Percentiles rank a stretch among this genome's conserved stretches.
These are phyloP conservation scores for Zizania latifolia DNA, from an alignment of 176 grass and related monocot species.

Conservation along the genomic window DNA sequence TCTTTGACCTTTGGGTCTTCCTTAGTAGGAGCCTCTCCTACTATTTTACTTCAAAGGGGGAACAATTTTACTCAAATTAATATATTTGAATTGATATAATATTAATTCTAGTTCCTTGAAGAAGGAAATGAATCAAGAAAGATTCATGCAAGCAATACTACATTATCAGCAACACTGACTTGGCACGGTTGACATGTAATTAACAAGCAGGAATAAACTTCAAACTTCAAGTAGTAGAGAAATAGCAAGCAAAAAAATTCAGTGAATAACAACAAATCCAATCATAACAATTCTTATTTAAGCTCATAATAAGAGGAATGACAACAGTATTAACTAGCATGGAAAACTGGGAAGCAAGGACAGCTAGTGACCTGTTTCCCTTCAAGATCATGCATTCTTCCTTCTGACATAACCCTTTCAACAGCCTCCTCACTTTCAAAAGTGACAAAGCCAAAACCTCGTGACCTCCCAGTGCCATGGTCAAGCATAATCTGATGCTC, in stretches of 20 bases:
- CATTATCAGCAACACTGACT: background rate
- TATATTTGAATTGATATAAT: background rate
- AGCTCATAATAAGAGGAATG: slow-evolving; percentile 12
- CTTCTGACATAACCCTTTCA: slow-evolving; percentile 80
- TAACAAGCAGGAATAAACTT: background rate
- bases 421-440: slow-evolving; percentile 89
- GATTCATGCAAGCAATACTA: background rate
- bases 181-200: background rate
- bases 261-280: background rate
- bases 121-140: background rate
- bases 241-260: background rate
- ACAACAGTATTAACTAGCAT: slow-evolving; percentile 1
- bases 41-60: no score
- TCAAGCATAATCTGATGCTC: slow-evolving; percentile 98
- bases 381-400: slow-evolving; percentile 90
- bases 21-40: no score
- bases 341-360: background rate
- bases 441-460: slow-evolving; percentile 97
- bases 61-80: no score
- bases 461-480: slow-evolving; percentile 83
- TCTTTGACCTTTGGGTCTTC: no score
- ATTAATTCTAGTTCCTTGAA: background rate
- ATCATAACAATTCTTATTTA: background rate
- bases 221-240: background rate
- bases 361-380: slow-evolving; percentile 67